Evolutionary conservation across 164 flowering plant genomes (phyloP).

Genomic region (Akebia trifoliata): DNA sequence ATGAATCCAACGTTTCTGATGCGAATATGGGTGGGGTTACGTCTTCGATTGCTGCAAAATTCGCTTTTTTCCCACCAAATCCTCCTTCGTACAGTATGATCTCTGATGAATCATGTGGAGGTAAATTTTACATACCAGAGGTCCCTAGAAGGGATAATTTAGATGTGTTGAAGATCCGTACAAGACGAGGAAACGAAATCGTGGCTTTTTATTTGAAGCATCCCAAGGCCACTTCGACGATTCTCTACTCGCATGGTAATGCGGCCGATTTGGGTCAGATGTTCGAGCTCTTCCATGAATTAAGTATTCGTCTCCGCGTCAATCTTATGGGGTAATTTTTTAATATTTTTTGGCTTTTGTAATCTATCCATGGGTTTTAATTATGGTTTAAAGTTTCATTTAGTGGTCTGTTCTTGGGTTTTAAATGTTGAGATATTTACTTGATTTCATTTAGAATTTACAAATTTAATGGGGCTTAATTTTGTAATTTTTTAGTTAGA

Average conservation of each 20-base stretch:
- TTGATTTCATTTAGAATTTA: no score
- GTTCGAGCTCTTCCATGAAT: slow-evolving; percentile 68
- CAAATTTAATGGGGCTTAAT: no score
- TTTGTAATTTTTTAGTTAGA: no score
- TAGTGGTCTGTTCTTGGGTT: background rate
- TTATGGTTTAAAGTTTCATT: background rate
- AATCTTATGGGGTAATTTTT: slow-evolving; percentile 71
- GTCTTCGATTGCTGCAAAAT: slow-evolving; percentile 78
- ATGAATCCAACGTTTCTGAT: slow-evolving; percentile 11
- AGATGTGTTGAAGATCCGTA: slow-evolving; percentile 61
- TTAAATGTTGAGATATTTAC: no score
- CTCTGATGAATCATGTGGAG: slow-evolving; percentile 31
- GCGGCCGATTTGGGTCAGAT: slow-evolving; percentile 93
- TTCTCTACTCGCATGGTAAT: slow-evolving; percentile 89
- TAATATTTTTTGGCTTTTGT: background rate
- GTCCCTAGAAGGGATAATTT: slow-evolving; percentile 47
- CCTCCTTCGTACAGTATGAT: slow-evolving; percentile 72
- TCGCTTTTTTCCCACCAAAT: slow-evolving; percentile 82
- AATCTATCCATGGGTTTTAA: background rate
- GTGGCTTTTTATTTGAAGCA: slow-evolving; percentile 60
- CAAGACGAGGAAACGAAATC: slow-evolving; percentile 64
- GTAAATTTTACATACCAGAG: slow-evolving; percentile 44
- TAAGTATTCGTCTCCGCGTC: slow-evolving; percentile 60
- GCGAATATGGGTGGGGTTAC: slow-evolving; percentile 29
- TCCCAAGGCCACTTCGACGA: slow-evolving; percentile 55